Conservation (phyloP, 2,329 filamentous ascomycete species). For the Nigrograna mackinnonii region DNA sequence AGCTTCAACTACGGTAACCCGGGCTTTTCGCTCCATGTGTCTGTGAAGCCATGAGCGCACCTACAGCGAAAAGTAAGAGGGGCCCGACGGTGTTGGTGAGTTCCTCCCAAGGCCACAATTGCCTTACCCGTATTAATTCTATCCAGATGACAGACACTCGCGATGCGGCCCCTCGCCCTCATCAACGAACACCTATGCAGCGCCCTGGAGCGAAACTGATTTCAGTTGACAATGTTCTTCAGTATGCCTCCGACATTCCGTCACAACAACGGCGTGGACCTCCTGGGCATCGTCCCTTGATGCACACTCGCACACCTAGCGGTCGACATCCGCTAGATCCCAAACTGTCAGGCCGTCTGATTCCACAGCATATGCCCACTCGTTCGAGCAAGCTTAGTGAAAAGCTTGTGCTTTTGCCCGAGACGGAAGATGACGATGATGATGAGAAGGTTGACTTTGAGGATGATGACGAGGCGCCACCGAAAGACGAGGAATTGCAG, state of each 20-base stretch:
- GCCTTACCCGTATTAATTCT: slow-evolving; percentile 4
- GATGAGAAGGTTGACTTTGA: slow-evolving; percentile 58
- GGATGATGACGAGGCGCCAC: slow-evolving; percentile 65
- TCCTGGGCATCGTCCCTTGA: slow-evolving; percentile 55
- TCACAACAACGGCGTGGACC: slow-evolving; percentile 86
- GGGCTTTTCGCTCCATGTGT: slow-evolving; percentile 3
- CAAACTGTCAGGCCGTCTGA: slow-evolving; percentile 59
- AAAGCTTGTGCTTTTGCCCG: slow-evolving; percentile 92
- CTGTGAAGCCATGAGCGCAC: slow-evolving; percentile 29
- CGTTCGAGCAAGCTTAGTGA: slow-evolving; percentile 93
- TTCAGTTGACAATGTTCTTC: slow-evolving; percentile 89
- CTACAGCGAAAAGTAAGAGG: slow-evolving; percentile 40
- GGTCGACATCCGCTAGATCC: slow-evolving; percentile 57
- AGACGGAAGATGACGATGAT: slow-evolving; percentile 65
- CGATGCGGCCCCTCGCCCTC: slow-evolving; percentile 44
- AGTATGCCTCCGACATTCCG: slow-evolving; percentile 91
- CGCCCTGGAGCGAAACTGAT: slow-evolving; percentile 69
- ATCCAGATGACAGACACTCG: slow-evolving; percentile 61
- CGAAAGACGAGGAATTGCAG: slow-evolving; percentile 68
- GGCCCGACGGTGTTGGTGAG: slow-evolving; percentile 38
- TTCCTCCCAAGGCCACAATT: slow-evolving; percentile 4
- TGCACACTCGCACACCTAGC: slow-evolving; percentile 53
- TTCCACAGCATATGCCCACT: slow-evolving; percentile 70
- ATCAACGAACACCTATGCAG: slow-evolving; percentile 34
- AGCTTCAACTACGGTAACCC: slow-evolving; percentile 3